Percentiles rank a stretch among this genome's conserved stretches.
These are phyloP conservation scores for Geotrichum fermentans DNA, from an alignment of 1,139 yeast species.

Conservation along the genomic window DNA sequence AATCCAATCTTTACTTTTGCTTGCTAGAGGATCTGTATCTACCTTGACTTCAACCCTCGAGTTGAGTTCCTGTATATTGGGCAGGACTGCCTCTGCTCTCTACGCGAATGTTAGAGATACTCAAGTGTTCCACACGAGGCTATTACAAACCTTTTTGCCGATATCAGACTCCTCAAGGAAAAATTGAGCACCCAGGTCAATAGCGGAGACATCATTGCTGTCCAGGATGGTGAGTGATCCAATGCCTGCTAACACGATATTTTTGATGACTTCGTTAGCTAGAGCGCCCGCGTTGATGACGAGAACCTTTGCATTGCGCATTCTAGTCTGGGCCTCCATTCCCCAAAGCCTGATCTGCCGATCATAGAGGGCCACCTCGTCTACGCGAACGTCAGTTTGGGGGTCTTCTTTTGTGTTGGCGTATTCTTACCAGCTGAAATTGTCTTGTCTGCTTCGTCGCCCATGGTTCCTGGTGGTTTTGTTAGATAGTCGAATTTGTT, in stretches of 20 bases:
- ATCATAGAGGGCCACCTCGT: slow-evolving; percentile 88
- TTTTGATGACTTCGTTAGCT: slow-evolving; percentile 78
- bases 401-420: background rate
- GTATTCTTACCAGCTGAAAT: slow-evolving; percentile 21
- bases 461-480: slow-evolving; percentile 6
- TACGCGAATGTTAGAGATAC: slow-evolving; percentile 6
- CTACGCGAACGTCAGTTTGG: slow-evolving; percentile 38
- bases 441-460: slow-evolving; percentile 8
- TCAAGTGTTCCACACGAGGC: slow-evolving; percentile 1
- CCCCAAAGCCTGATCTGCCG: slow-evolving; percentile 97
- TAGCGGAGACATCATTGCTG: slow-evolving; percentile 48
- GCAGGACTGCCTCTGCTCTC: slow-evolving; percentile 53
- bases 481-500: background rate
- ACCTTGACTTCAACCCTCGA: slow-evolving; percentile 57
- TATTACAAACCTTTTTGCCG: slow-evolving; percentile 31
- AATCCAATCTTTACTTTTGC: slow-evolving; percentile 44
- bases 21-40: slow-evolving; percentile 39
- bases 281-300: slow-evolving; percentile 65
- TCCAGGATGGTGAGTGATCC: slow-evolving; percentile 74
- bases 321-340: slow-evolving; percentile 78
- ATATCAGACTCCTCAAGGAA: slow-evolving; percentile 50
- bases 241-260: slow-evolving; percentile 82
- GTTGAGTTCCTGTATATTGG: slow-evolving; percentile 64
- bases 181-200: slow-evolving; percentile 74
- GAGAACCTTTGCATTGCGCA: slow-evolving; percentile 68